Evolutionary conservation across 192 early-diverging fungal genomes (phyloP).

Genomic region (Entophlyctis luteolus): DNA sequence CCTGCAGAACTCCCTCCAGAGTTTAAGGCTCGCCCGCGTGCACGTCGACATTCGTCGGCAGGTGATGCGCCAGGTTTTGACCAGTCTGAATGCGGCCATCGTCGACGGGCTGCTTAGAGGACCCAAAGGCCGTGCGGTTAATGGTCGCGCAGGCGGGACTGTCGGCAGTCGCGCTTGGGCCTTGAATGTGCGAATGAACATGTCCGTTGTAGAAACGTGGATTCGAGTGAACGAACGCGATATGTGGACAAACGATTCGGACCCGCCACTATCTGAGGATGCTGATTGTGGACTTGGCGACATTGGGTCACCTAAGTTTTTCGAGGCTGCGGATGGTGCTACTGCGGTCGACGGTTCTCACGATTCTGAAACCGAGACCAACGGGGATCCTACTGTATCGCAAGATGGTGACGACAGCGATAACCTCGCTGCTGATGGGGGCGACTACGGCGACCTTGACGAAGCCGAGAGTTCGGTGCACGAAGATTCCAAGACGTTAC

Average conservation of each 20-base stretch:
- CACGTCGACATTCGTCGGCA: slow-evolving; percentile 74
- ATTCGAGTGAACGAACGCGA: slow-evolving; percentile 52
- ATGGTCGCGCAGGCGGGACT: slow-evolving; percentile 52
- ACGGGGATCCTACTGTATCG: background rate
- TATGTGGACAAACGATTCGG: no score
- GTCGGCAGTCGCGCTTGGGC: slow-evolving; percentile 67
- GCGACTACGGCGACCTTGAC: background rate
- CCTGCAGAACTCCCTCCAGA: slow-evolving; percentile 63
- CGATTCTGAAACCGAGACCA: no score
- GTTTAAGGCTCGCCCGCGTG: slow-evolving; percentile 69
- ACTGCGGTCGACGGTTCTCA: background rate
- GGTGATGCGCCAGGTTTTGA: slow-evolving; percentile 70
- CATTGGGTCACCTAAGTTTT: no score
- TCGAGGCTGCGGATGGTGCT: background rate
- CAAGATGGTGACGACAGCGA: background rate
- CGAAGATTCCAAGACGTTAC: background rate
- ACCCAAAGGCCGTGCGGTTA: background rate
- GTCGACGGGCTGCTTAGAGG: slow-evolving; percentile 77
- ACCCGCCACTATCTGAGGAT: no score
- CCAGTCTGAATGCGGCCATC: slow-evolving; percentile 68
- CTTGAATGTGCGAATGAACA: slow-evolving; percentile 81
- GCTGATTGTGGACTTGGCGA: no score
- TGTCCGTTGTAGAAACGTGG: slow-evolving; percentile 81
- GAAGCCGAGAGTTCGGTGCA: background rate
- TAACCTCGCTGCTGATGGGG: background rate